These are phyloP conservation scores for Globisporangium cystogenes DNA, from an alignment of 352 stramenopile genomes.

Conservation along the genomic window DNA sequence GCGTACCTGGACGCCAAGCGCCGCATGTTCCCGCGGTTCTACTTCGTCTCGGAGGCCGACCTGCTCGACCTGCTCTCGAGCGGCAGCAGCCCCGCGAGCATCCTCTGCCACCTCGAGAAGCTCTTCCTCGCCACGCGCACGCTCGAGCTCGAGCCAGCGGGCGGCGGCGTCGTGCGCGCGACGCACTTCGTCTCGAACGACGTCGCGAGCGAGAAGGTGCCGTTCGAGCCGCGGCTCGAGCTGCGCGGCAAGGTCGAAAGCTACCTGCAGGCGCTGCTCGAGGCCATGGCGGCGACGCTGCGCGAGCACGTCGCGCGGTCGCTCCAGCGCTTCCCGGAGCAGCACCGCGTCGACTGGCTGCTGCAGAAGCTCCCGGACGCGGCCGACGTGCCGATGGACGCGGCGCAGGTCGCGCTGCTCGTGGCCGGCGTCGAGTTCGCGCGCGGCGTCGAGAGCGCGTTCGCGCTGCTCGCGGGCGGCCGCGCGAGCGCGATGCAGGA, in stretches of 20 bases:
- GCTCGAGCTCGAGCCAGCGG: conserved; percentile 66
- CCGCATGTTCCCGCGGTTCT: conserved; percentile 91
- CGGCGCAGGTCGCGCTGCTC: conserved; percentile 90
- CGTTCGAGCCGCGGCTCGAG: conserved; percentile 85
- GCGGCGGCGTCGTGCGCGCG: conserved; percentile 44
- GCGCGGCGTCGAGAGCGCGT: conserved; percentile 77
- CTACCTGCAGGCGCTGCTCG: conserved; percentile 92
- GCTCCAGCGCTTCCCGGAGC: conserved; percentile 80
- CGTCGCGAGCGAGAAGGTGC: conserved; percentile 82
- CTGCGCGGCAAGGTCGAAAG: conserved; percentile 95
- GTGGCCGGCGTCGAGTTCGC: conserved; percentile 89
- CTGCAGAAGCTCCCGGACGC: conserved; percentile 60
- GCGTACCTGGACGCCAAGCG: conserved; percentile 94
- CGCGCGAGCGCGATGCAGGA: conserved; percentile 82
- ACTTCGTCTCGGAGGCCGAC: conserved; percentile 95
- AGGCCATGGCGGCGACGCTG: conserved; percentile 89
- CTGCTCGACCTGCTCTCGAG: conserved; percentile 94
- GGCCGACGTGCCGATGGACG: conserved; percentile 70
- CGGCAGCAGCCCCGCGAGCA: conserved; percentile 79
- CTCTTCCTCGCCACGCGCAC: conserved; percentile 66
- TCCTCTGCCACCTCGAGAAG: conserved; percentile 92
- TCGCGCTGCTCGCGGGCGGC: conserved; percentile 57
- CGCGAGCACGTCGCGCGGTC: conserved; percentile 86
- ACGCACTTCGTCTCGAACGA: conserved; percentile 90
- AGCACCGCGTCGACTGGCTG: conserved; percentile 93